Evolutionary conservation across 768 basidiomycete genomes (phyloP).

Genomic region (Crepidotus variabilis): DNA sequence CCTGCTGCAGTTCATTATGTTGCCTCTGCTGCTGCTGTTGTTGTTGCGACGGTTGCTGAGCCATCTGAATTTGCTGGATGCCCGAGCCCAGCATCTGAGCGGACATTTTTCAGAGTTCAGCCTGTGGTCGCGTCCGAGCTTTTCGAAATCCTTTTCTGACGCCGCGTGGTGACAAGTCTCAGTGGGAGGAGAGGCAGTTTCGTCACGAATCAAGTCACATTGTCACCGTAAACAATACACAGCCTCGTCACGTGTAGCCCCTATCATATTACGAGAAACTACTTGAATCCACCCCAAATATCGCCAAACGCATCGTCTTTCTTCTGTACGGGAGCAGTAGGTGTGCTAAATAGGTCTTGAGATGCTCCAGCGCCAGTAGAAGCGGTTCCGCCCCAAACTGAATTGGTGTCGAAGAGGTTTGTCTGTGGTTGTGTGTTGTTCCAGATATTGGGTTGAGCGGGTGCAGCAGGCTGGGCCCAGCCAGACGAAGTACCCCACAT

Average conservation of each 20-base stretch:
- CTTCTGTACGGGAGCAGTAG: slow-evolving; percentile 37
- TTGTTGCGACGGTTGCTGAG: slow-evolving; percentile 27
- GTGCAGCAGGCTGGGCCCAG: slow-evolving; percentile 42
- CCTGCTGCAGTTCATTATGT: slow-evolving; percentile 37
- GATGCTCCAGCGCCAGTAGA: slow-evolving; percentile 18
- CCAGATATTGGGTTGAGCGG: slow-evolving; percentile 40
- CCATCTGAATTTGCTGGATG: slow-evolving; percentile 18
- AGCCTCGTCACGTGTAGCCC: slow-evolving; percentile 2
- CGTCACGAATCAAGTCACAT: neutral
- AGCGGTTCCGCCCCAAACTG: slow-evolving; percentile 51
- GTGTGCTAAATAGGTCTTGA: slow-evolving; percentile 31
- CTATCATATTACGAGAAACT: slow-evolving; percentile 11
- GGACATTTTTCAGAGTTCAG: slow-evolving; percentile 25
- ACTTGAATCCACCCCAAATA: slow-evolving; percentile 84
- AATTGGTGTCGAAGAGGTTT: slow-evolving; percentile 44
- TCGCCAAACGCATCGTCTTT: slow-evolving; percentile 82
- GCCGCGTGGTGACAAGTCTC: slow-evolving; percentile 28
- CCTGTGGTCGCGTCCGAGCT: slow-evolving; percentile 10
- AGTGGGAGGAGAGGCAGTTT: neutral
- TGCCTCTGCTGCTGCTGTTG: slow-evolving; percentile 28
- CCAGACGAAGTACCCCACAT: slow-evolving; percentile 68
- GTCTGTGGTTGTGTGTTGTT: slow-evolving; percentile 28
- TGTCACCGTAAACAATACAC: neutral
- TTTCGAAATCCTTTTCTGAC: slow-evolving; percentile 22
- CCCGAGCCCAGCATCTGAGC: slow-evolving; percentile 32